These are phyloP conservation scores for Pythium rishiriense DNA, from an alignment of 352 stramenopile genomes.

Conservation along the genomic window DNA sequence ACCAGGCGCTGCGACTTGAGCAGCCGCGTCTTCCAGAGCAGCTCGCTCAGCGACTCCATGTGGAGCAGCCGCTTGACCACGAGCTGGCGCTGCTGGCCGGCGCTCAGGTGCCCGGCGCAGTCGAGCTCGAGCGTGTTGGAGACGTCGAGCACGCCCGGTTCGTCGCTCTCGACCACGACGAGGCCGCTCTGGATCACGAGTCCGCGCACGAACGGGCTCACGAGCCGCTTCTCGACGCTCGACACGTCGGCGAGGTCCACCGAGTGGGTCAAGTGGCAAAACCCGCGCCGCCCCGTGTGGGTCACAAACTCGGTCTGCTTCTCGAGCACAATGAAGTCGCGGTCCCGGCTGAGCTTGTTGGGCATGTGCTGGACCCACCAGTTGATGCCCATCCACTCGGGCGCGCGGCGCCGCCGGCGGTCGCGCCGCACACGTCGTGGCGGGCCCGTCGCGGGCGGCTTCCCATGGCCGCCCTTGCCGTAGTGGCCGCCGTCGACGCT, in stretches of 20 bases:
- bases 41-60: slow-evolving; percentile 17
- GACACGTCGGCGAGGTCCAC: slow-evolving; percentile 23
- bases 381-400: slow-evolving; percentile 29
- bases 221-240: slow-evolving; percentile 7
- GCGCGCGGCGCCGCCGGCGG: neutral
- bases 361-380: slow-evolving; percentile 34
- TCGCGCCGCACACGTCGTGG: neutral
- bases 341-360: slow-evolving; percentile 27
- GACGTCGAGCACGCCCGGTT: slow-evolving; percentile 23
- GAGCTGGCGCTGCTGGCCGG: slow-evolving; percentile 17
- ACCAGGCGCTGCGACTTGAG: slow-evolving; percentile 15
- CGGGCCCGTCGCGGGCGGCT: no score
- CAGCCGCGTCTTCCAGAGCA: slow-evolving; percentile 24
- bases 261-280: slow-evolving; percentile 26
- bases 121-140: slow-evolving; percentile 24
- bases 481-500: neutral
- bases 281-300: neutral
- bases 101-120: slow-evolving; percentile 14
- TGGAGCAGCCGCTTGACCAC: slow-evolving; percentile 24
- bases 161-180: slow-evolving; percentile 24
- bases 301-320: slow-evolving; percentile 23
- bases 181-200: slow-evolving; percentile 28
- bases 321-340: slow-evolving; percentile 27
- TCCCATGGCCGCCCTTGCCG: neutral
- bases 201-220: slow-evolving; percentile 23